A percentile compares a stretch with the other conserved stretches of the same genome.
phyloP scores from a whole-genome alignment of 2,329 filamentous ascomycete species.

The Lecanoromycetidae sp. region DNA sequence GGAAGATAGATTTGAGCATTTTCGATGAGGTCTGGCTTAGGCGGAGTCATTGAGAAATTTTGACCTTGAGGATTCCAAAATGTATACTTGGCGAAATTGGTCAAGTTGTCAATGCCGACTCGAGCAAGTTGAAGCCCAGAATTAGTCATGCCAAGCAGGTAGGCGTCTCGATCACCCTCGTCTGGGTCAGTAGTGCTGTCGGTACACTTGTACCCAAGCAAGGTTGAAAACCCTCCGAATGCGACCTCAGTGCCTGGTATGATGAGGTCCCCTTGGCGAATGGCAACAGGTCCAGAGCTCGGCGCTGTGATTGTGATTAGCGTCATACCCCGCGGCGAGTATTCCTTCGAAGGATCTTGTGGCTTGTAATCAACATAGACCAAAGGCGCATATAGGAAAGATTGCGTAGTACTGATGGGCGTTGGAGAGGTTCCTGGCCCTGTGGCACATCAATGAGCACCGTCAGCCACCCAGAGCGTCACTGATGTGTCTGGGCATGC shows the following conservation, averaged over 20 bases:
- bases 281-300: conserved; percentile 13
- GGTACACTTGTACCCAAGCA: conserved; percentile 15
- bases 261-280: conserved; percentile 18
- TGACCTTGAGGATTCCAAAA: conserved; percentile 15
- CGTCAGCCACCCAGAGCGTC: neutral
- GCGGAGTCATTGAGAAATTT: conserved; percentile 13
- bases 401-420: conserved; percentile 15
- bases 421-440: conserved; percentile 20
- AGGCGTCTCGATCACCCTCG: conserved; percentile 16
- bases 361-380: conserved; percentile 20
- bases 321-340: conserved; percentile 19
- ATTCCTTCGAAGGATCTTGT: conserved; percentile 17
- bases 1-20: conserved; percentile 17
- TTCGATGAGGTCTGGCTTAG: conserved; percentile 11
- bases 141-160: conserved; percentile 16
- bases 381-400: conserved; percentile 18
- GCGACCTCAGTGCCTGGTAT: conserved; percentile 17
- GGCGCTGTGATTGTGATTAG: conserved; percentile 18
- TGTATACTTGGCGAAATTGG: conserved; percentile 13
- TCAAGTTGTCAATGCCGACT: conserved; percentile 16
- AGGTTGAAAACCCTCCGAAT: conserved; percentile 17
- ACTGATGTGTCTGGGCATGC: neutral
- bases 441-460: neutral
- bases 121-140: conserved; percentile 18
- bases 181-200: conserved; percentile 1